Evolutionary conservation across 2,329 filamentous ascomycete species (phyloP), one percentile per base, ranked within the genome.

Genomic region (Bipolaris cookei): DNA sequence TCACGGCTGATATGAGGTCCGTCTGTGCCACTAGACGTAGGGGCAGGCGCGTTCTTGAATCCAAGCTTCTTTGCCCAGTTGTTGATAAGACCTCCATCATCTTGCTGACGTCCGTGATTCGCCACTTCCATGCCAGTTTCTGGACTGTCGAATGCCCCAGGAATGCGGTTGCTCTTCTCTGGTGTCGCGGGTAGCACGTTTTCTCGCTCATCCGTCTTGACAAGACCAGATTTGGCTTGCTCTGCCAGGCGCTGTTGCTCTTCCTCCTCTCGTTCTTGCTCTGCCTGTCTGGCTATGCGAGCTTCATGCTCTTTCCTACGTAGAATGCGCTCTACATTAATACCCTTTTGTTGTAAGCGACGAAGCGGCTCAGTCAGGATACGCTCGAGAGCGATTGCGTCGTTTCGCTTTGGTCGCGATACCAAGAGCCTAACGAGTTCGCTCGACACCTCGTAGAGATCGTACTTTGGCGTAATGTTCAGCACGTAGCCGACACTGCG

Each of bases 301-400:
- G 91, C 91, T 75, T 98, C 92, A 2, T 91, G 90, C 18, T 90
- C 92, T 78, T 96, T 96, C 51, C 89, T 89, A 35, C 91, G 87
- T 20, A 99, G 82, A 61, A 99, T 98, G 47, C 95, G 89, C 70
- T 97, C 92, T 37, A 99, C 95, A 65, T 99, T 98, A 81, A 97
- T 98, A 1, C 95, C 95, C 62, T 95, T 91, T 58, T 88, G 87
- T 67, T 91, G 88, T 38, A 99, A 80, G 49, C 93, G 88, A 44
- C 90, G 85, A 21, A 99, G 82, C 66, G 94, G 91, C 7, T 95
- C 88, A 56, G 90, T 94, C 35, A 99, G 80, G 61, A 99, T 89
- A 51, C 92, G 93, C 77, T 98, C 95, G 54, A 99, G 87, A 51
- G 95, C 94, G 54, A 97, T 84, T 52, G 91, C 92, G 2, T 94